Evolutionary conservation across 2,329 filamentous ascomycete genomes (phyloP).

Genomic region (Trichothecium sympodiale): DNA sequence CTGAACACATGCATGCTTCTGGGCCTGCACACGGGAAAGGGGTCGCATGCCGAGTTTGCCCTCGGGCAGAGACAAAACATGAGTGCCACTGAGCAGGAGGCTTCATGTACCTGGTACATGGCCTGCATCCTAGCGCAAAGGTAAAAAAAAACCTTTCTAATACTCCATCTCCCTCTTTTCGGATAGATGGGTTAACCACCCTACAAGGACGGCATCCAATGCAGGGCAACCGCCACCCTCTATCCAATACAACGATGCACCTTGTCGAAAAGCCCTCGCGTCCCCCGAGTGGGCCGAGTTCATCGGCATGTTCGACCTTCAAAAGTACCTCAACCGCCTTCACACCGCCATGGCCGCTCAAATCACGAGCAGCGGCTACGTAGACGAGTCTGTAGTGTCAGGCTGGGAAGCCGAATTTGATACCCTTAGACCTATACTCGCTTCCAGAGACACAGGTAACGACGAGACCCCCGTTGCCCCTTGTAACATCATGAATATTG

Average conservation of each 20-base stretch:
- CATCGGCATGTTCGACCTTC: conserved; percentile 30
- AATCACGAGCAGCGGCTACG: conserved; percentile 32
- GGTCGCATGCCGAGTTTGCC: conserved; percentile 36
- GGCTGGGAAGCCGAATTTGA: conserved; percentile 42
- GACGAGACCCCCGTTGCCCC: too few relatives aligned
- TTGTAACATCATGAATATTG: too few relatives aligned
- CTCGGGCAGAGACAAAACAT: conserved; percentile 30
- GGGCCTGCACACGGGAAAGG: conserved; percentile 41
- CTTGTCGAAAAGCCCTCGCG: conserved; percentile 27
- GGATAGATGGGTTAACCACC: conserved; percentile 7
- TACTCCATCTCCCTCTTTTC: not conserved
- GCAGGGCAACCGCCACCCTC: conserved; percentile 37
- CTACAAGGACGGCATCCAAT: conserved; percentile 23
- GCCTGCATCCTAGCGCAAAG: conserved; percentile 41
- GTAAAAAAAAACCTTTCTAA: conserved; percentile 14
- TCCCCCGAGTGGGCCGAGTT: conserved; percentile 32
- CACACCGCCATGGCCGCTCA: conserved; percentile 35
- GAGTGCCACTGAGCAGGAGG: conserved; percentile 38
- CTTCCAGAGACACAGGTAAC: conserved; percentile 34
- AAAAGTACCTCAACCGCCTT: conserved; percentile 38
- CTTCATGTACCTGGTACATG: conserved; percentile 40
- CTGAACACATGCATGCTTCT: conserved; percentile 36
- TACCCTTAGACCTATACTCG: conserved; percentile 32
- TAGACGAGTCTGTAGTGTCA: conserved; percentile 33
- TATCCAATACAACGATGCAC: conserved; percentile 36